Evolutionary conservation across 2,329 filamentous ascomycete genomes (phyloP).

Genomic region (Phialophora chinensis): DNA sequence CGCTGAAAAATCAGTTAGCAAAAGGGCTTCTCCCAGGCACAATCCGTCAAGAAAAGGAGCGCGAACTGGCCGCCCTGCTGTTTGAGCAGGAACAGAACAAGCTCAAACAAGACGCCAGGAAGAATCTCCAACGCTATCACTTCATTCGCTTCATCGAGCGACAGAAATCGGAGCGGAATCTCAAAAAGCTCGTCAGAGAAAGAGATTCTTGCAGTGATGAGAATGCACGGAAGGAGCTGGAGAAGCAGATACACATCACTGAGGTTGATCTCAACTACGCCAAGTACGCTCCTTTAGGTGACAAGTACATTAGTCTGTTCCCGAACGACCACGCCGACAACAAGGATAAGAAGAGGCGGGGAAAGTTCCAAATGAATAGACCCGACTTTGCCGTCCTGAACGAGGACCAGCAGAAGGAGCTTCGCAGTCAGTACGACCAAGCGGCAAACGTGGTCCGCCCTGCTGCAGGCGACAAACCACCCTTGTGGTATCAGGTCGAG

Average conservation of each 20-base stretch:
- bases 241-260: slow-evolving; percentile 49
- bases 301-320: slow-evolving; percentile 65
- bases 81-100: slow-evolving; percentile 60
- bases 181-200: slow-evolving; percentile 45
- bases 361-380: slow-evolving; percentile 22
- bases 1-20: slow-evolving; percentile 36
- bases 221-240: slow-evolving; percentile 39
- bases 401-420: slow-evolving; percentile 34
- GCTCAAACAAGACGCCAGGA: slow-evolving; percentile 56
- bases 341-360: slow-evolving; percentile 24
- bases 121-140: slow-evolving; percentile 67
- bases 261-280: slow-evolving; percentile 68
- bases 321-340: slow-evolving; percentile 41
- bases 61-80: slow-evolving; percentile 62
- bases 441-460: slow-evolving; percentile 22
- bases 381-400: slow-evolving; percentile 24
- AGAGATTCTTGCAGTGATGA: slow-evolving; percentile 22
- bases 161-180: slow-evolving; percentile 56
- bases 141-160: slow-evolving; percentile 68
- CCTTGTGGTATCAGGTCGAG: slow-evolving; percentile 54
- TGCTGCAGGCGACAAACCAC: slow-evolving; percentile 43
- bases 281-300: slow-evolving; percentile 64
- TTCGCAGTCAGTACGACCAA: slow-evolving; percentile 36
- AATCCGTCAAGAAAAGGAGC: slow-evolving; percentile 63
- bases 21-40: slow-evolving; percentile 57